Evolutionary conservation across 352 stramenopile species (phyloP), one percentile per base, ranked within the genome.

Genomic region (Phytophthora boehmeriae): DNA sequence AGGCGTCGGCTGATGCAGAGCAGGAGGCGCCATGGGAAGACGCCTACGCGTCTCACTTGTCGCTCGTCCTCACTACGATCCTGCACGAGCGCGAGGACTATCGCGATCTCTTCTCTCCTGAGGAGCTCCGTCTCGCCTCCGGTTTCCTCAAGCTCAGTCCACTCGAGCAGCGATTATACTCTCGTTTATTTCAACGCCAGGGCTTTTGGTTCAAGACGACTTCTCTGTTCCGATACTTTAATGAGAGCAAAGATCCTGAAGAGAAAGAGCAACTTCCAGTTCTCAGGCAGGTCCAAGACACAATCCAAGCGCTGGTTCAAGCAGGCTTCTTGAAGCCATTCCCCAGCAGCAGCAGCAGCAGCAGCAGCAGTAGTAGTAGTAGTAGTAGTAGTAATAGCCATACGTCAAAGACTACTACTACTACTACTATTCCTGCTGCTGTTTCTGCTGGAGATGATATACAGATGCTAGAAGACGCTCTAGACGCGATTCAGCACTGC

Each of bases 121-220:
- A 67, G 4, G 85, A 94, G 55, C 61, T 76, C 14, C 51, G 48
- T 13, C 45, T 89, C 0, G 80, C 73, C 4, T 64, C 71, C 1
- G 47, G 62, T 1, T 92, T 89, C 46, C 70, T 94, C 2, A 53
- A 73, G 0, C 49, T 94, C 3, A 49, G 79, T 28, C 64, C 75
- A 4, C 53, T 79, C 14, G 77, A 80, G 38, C 82, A 91, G 61
- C 70, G 83, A n/a, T 50, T 95, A 22, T 93, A 92, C 47, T 82
- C 85, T 36, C 86, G 83, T 9, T 57, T 93, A 20, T 80, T 95
- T 22, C 84, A 93, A 54, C 86, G 86, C 28, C 88, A 86, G 54
- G 86, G 84, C 0, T 68, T 75, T 43, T 95, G 86, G 86, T 89
- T 89, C 58, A 86, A 84, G 58, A 81, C 73, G 1, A 69, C 70